A percentile compares a stretch with the other conserved stretches of the same genome.
Evolutionary conservation across 2,329 filamentous ascomycete genomes (phyloP).

Genomic region (Aspergillus nomiae): DNA sequence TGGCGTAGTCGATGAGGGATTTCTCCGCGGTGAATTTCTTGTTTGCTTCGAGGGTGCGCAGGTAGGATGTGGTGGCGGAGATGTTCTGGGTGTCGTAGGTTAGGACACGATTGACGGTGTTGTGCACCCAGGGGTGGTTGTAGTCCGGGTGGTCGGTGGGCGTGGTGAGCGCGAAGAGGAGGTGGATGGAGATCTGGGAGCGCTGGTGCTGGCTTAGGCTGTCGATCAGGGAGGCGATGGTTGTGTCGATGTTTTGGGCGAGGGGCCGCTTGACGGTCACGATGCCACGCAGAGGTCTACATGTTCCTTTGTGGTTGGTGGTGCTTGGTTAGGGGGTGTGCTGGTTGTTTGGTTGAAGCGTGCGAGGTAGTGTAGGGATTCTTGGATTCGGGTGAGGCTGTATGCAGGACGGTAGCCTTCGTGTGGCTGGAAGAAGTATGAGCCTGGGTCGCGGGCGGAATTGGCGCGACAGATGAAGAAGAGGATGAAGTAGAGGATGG

Average conservation of each 20-base stretch:
- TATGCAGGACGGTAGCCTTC: constrained; percentile 27
- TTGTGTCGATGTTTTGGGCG: constrained; percentile 42
- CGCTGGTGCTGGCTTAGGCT: constrained; percentile 45
- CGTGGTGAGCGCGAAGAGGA: constrained; percentile 48
- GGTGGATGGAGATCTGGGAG: constrained; percentile 42
- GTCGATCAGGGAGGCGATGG: constrained; percentile 48
- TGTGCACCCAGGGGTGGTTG: constrained; percentile 44
- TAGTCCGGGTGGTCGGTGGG: constrained; percentile 46
- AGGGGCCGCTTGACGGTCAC: constrained; percentile 45
- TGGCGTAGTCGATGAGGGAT: constrained; percentile 48
- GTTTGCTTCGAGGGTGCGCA: constrained; percentile 18
- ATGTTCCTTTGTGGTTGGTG: constrained; percentile 7
- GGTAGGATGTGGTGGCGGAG: constrained; percentile 1
- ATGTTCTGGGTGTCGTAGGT: constrained; percentile 39
- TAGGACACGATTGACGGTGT: constrained; percentile 44
- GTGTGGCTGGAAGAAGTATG: constrained; percentile 24
- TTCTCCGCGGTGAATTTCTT: constrained; percentile 37
- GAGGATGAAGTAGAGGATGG: constrained; percentile 22
- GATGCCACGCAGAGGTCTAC: constrained; percentile 44
- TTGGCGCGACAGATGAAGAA: constrained; percentile 21
- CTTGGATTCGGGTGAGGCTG: constrained; percentile 22
- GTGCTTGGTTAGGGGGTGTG: not conserved
- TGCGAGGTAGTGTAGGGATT: constrained; percentile 21
- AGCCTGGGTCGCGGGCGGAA: constrained; percentile 26
- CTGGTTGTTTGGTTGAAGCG: constrained; percentile 19